Evolutionary conservation across 2,329 filamentous ascomycete genomes (phyloP).

Genomic region (Verticillium tricorpus): DNA sequence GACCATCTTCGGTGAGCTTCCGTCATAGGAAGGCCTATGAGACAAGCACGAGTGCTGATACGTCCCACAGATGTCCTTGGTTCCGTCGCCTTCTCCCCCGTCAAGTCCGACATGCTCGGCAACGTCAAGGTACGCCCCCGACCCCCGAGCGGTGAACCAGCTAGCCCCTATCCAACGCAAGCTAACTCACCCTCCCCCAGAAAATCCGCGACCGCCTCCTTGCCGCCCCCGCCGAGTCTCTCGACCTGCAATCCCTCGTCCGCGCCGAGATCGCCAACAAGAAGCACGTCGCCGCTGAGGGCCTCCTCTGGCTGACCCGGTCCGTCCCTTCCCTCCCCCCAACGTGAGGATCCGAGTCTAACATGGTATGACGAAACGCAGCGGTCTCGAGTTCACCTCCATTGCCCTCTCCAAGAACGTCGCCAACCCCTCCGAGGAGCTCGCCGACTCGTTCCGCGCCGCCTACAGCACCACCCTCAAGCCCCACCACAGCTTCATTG

Average conservation of each 20-base stretch:
- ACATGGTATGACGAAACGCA: slow-evolving; percentile 27
- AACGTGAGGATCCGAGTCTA: not conserved
- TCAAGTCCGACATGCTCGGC: slow-evolving; percentile 85
- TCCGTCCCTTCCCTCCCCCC: slow-evolving; percentile 34
- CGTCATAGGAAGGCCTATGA: not conserved
- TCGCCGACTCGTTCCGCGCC: slow-evolving; percentile 78
- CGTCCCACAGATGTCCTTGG: slow-evolving; percentile 52
- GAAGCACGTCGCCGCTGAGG: slow-evolving; percentile 85
- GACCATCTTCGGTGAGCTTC: slow-evolving; percentile 69
- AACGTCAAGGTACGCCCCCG: slow-evolving; percentile 74
- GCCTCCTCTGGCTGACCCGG: slow-evolving; percentile 86
- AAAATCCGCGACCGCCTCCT: slow-evolving; percentile 85
- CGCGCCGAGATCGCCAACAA: slow-evolving; percentile 84
- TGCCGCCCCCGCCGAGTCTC: slow-evolving; percentile 72
- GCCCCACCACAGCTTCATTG: slow-evolving; percentile 87
- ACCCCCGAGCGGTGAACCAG: not conserved
- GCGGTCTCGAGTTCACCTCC: slow-evolving; percentile 90
- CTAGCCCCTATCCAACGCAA: not conserved
- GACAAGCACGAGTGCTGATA: not conserved
- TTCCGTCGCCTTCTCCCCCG: slow-evolving; percentile 75
- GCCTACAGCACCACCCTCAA: slow-evolving; percentile 87
- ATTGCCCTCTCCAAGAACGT: slow-evolving; percentile 78
- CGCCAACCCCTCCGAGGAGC: slow-evolving; percentile 64
- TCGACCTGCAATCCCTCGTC: slow-evolving; percentile 79
- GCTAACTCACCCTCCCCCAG: slow-evolving; percentile 36